Base-by-base conservation (phyloP, 306 rosid species). In the Quercus suber region DNA sequence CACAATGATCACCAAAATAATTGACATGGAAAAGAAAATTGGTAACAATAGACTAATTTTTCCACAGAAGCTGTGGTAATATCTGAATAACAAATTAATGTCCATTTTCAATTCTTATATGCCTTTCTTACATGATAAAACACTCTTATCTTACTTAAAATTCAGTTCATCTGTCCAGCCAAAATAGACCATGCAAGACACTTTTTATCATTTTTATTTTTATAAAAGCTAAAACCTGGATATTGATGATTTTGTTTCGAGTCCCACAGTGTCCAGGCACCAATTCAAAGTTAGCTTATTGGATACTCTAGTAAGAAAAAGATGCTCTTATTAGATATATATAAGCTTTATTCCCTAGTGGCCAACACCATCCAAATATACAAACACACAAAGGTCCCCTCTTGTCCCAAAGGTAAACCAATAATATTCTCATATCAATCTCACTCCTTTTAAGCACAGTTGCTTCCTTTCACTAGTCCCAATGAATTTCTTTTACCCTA, bases 381-480 rank as follows among this genome's bases (percentile, higher is more conserved):
- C 74, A 84, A 86, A 76, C 81, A 82, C 71, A 20, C 21, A 18
- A 86, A 83, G 91, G 95, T 83, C 93, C 96, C 83, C 83, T 78
- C 86, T 69, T 86, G 84, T 57, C 82, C 76, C 55, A 83, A 87
- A 91, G 85, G 91, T 57, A 86, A 76, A 51, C 85, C 83, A 82
- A 80, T 86, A 71, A 83, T 87, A 82, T 88, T 86, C 82, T 82
- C 87, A 76, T 68, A 73, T 84, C 82, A 78, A 81, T 83, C 87
- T 71, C 83, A 37, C 70, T 74, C 55, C 77, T 53, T 73, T 82
- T 58, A 49, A 78, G 70, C 80, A 76, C 86, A 77, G 60, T 73
- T 70, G 61, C 65, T 76, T 55, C 37, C 87, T 92, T 92, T 89
- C 85, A 64, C 94, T 85, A 90, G 79, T 92, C 87, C 97, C 99